These are phyloP conservation scores for Ophiocordyceps australis DNA, from an alignment of 2,329 filamentous ascomycete genomes.

Conservation along the genomic window DNA sequence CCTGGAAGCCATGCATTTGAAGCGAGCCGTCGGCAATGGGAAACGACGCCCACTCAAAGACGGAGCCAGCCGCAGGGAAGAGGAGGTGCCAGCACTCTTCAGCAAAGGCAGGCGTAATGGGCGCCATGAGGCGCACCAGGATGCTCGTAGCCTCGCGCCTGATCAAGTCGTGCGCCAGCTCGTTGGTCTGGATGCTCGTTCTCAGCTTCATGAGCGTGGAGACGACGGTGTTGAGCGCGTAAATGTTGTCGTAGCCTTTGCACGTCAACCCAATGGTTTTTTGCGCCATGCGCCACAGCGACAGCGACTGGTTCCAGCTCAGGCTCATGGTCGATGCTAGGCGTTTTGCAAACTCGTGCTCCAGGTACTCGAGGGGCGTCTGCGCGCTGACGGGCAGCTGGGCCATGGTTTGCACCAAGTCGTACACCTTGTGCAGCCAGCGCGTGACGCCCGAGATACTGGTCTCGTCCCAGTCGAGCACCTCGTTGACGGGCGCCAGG, in stretches of 20 bases:
- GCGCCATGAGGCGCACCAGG: slow-evolving; percentile 57
- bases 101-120: slow-evolving; percentile 62
- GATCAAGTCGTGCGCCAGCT: slow-evolving; percentile 20
- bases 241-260: slow-evolving; percentile 49
- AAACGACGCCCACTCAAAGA: slow-evolving; percentile 34
- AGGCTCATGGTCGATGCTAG: slow-evolving; percentile 12
- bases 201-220: slow-evolving; percentile 72
- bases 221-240: slow-evolving; percentile 66
- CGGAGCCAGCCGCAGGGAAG: slow-evolving; percentile 15
- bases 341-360: slow-evolving; percentile 11
- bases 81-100: slow-evolving; percentile 65
- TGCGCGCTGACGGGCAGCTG: slow-evolving; percentile 4
- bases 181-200: slow-evolving; percentile 39
- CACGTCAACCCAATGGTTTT: slow-evolving; percentile 49
- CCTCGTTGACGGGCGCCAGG: slow-evolving; percentile 66
- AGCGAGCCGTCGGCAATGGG: slow-evolving; percentile 33
- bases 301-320: slow-evolving; percentile 25
- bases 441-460: slow-evolving; percentile 69
- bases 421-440: slow-evolving; percentile 56
- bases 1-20: slow-evolving; percentile 28
- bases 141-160: slow-evolving; percentile 28
- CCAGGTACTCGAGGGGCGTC: slow-evolving; percentile 16
- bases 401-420: slow-evolving; percentile 24
- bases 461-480: slow-evolving; percentile 73
- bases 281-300: slow-evolving; percentile 49